phyloP scores from a whole-genome alignment of 805 yeast genomes.

The Pichia thaimueangensis region DNA sequence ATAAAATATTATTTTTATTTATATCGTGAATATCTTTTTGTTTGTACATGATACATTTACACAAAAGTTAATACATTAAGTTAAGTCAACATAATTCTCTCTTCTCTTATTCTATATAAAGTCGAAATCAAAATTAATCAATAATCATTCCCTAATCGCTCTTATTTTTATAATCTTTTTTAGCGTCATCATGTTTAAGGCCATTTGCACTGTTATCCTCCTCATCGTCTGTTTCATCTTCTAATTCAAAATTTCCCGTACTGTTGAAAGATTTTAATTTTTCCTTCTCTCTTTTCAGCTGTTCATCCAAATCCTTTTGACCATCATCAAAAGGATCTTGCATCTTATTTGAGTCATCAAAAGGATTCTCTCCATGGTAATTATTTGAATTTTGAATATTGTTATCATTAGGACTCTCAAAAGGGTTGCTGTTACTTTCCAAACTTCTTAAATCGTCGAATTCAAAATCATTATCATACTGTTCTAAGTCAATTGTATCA shows the following conservation, averaged over 20 bases:
- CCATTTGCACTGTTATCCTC: neutral
- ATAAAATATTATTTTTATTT: neutral
- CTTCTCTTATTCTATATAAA: no score
- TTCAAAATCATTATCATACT: slow-evolving; percentile 50
- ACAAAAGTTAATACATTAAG: no score
- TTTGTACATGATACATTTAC: no score
- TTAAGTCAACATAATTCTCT: no score
- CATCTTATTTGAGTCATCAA: slow-evolving; percentile 23
- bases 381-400: neutral
- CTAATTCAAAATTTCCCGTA: slow-evolving; percentile 23
- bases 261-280: slow-evolving; percentile 13
- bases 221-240: slow-evolving; percentile 28
- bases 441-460: slow-evolving; percentile 51
- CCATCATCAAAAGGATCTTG: slow-evolving; percentile 15
- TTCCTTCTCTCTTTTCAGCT: slow-evolving; percentile 28
- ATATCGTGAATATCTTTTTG: no score
- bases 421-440: slow-evolving; percentile 36
- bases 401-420: slow-evolving; percentile 16
- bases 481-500: slow-evolving; percentile 25
- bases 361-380: slow-evolving; percentile 27
- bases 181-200: neutral
- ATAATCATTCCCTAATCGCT: neutral
- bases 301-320: slow-evolving; percentile 23
- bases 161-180: neutral
- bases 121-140: no score